Percentiles rank a stretch among this genome's conserved stretches.
Evolutionary conservation across 2,329 filamentous ascomycete genomes (phyloP).

Genomic region (Fusarium odoratissimum): DNA sequence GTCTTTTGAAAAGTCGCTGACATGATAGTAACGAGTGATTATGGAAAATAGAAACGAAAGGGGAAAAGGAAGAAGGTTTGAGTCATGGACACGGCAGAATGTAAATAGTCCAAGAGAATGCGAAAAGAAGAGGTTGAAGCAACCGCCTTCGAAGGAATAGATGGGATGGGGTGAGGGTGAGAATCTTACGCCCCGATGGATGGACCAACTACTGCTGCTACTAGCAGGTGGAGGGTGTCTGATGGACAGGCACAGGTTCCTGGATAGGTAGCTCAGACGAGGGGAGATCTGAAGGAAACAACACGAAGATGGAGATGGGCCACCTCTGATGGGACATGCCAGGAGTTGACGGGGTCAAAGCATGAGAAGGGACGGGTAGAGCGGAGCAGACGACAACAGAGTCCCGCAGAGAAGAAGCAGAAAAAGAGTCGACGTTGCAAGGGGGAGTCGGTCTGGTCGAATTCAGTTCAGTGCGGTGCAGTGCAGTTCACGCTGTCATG

Average conservation of each 20-base stretch:
- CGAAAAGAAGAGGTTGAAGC: slow-evolving; percentile 20
- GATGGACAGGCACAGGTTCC: slow-evolving; percentile 38
- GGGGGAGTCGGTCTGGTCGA: slow-evolving; percentile 22
- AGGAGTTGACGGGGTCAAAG: slow-evolving; percentile 14
- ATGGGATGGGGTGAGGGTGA: slow-evolving; percentile 33
- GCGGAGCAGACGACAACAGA: slow-evolving; percentile 19
- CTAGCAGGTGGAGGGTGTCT: slow-evolving; percentile 34
- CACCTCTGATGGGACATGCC: slow-evolving; percentile 37
- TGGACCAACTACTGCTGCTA: slow-evolving; percentile 22
- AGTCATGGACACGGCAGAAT: slow-evolving; percentile 38
- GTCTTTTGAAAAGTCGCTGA: slow-evolving; percentile 62
- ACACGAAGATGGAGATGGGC: slow-evolving; percentile 26
- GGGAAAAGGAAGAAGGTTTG: slow-evolving; percentile 1
- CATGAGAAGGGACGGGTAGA: slow-evolving; percentile 8
- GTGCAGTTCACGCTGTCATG: slow-evolving; percentile 12
- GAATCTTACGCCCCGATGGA: slow-evolving; percentile 41
- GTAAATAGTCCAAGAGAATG: slow-evolving; percentile 42
- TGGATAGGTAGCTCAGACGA: slow-evolving; percentile 32
- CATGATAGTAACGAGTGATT: slow-evolving; percentile 67
- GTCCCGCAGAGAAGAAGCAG: slow-evolving; percentile 1
- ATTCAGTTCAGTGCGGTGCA: neutral
- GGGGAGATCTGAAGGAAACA: slow-evolving; percentile 35
- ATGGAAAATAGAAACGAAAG: slow-evolving; percentile 41
- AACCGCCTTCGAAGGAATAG: slow-evolving; percentile 19
- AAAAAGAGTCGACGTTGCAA: slow-evolving; percentile 30